Evolutionary conservation across 176 grass and related monocot species (phyloP).

Genomic region (Thinopyrum elongatum): DNA sequence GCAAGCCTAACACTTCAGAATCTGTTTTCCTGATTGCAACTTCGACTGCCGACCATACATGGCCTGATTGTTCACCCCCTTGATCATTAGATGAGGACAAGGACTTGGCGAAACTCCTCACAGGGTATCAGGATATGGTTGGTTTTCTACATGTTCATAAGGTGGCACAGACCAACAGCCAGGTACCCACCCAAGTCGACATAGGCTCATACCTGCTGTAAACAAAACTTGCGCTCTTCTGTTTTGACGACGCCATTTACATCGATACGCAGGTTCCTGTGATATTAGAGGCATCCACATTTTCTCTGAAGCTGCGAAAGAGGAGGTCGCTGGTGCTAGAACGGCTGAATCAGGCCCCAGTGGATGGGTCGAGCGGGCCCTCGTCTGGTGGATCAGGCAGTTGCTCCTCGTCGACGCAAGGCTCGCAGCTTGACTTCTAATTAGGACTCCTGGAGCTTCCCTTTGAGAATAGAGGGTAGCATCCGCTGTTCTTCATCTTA

Average conservation of each 20-base stretch:
- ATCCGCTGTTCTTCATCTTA: neutral
- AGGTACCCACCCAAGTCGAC: constrained; percentile 40
- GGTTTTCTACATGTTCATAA: constrained; percentile 93
- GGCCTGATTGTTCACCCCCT: neutral
- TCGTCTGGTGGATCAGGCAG: constrained; percentile 53
- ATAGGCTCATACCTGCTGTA: neutral
- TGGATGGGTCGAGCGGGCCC: constrained; percentile 72
- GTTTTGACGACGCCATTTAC: constrained; percentile 7
- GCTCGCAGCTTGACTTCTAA: constrained; percentile 77
- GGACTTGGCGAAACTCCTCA: constrained; percentile 76
- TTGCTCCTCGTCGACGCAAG: constrained; percentile 61
- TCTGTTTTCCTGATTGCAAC: neutral
- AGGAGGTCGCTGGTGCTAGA: constrained; percentile 78
- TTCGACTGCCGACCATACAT: neutral
- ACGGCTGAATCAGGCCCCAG: constrained; percentile 85
- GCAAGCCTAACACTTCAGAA: constrained; percentile 22
- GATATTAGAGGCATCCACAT: constrained; percentile 79
- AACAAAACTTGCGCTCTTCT: neutral
- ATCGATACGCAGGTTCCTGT: constrained; percentile 61
- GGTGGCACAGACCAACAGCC: constrained; percentile 76
- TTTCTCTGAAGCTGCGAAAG: constrained; percentile 74
- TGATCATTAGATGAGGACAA: constrained; percentile 89
- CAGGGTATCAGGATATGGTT: constrained; percentile 91
- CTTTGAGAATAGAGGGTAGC: neutral
- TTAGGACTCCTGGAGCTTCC: neutral